These are phyloP conservation scores for Aspergillus texensis DNA, from an alignment of 2,329 filamentous ascomycete genomes.

Conservation along the genomic window DNA sequence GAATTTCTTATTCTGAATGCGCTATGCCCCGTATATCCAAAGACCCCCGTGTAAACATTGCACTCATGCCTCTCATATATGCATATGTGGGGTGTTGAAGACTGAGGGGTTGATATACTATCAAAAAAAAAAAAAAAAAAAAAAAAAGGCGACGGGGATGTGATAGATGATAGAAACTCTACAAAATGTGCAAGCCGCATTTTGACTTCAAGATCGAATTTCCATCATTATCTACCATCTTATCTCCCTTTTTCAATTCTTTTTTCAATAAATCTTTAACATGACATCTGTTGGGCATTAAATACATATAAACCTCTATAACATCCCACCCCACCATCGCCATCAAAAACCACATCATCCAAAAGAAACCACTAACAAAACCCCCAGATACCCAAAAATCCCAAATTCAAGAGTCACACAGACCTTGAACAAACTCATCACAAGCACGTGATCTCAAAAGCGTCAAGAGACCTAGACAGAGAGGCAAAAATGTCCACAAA, in stretches of 20 bases:
- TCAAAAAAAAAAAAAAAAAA: not conserved
- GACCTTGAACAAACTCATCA: not conserved
- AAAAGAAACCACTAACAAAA: not conserved
- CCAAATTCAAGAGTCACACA: not conserved
- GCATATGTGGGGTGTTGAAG: not conserved
- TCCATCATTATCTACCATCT: not conserved
- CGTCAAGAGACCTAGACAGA: not conserved
- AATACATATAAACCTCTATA: not conserved
- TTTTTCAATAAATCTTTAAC: not conserved
- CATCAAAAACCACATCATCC: not conserved
- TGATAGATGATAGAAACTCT: not conserved
- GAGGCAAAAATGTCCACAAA: conserved; percentile 19
- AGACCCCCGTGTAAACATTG: not conserved
- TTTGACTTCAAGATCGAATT: not conserved
- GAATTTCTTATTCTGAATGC: not conserved
- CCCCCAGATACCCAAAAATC: not conserved
- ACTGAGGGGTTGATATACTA: not conserved
- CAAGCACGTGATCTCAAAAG: not conserved
- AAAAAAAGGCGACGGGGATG: not conserved
- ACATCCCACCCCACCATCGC: not conserved
- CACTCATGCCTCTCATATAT: not conserved
- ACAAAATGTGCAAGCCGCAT: not conserved
- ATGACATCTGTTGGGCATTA: not conserved
- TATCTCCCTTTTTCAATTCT: not conserved
- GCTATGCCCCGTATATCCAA: fast-evolving